Evolutionary conservation across 257 asterid genomes (phyloP), one percentile per base, ranked within the genome.

Genomic region (Datura wrightii): DNA sequence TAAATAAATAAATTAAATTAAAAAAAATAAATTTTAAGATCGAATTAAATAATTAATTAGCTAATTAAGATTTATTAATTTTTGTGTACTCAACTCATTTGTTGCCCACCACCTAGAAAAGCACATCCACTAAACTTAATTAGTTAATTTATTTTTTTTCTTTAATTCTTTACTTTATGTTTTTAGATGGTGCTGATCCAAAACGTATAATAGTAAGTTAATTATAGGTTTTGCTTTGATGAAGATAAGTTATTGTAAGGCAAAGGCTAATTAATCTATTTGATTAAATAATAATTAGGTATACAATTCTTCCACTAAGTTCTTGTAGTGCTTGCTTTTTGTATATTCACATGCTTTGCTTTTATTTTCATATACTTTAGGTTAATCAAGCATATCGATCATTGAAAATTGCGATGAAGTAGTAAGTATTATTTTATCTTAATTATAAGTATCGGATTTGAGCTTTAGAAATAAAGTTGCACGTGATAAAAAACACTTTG

Each of bases 301-400:
- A 85, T 60, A 79, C 83, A 85, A 24, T 89, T 87, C 88, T 72
- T 80, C 91, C 88, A 89, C 87, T 81, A 63, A 42, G 81, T 7
- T 79, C 7, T 41, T 85, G 65, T 78, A 60, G 83, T 37, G 82
- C 72, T 59, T 84, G 69, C 70, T 82, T 83, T 66, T 69, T 39
- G 39, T 85, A 86, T 66, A 79, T 85, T 87, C 85, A 58, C 85
- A 82, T 67, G 86, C 90, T 86, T 86, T 84, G 63, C 55, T 84
- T 65, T 86, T 79, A 66, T 69, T 78, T 19, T 11, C 59, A 39
- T 39, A 15, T 52, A 78, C 34, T 79, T 69, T 83, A 41, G 84
- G 82, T 80, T 85, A 87, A 85, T 83, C 63, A 80, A 60, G 37
- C 37, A 39, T 39, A 16, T 34, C 11, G 24, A 39, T 31, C 50